phyloP scores from a whole-genome alignment of 176 grass and related monocot species.

The Tuctoria greenei region DNA sequence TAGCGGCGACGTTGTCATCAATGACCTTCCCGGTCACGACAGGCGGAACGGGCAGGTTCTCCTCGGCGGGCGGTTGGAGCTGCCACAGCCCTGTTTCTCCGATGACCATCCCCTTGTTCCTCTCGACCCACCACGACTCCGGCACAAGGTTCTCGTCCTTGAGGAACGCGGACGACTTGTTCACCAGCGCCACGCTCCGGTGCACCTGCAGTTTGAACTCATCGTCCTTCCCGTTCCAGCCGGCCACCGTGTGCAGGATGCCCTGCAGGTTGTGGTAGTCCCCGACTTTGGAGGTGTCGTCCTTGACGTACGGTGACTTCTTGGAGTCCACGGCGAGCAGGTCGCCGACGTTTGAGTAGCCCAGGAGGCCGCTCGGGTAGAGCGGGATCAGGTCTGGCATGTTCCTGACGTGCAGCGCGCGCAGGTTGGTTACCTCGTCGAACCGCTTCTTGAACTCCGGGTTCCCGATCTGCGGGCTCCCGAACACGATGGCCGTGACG shows the following conservation, averaged over 20 bases:
- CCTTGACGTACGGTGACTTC: conserved; percentile 76
- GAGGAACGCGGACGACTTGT: conserved; percentile 79
- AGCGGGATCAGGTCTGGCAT: conserved; percentile 66
- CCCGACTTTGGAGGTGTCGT: conserved; percentile 42
- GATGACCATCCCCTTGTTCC: conserved; percentile 79
- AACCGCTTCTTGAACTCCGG: conserved; percentile 66
- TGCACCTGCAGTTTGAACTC: conserved; percentile 78
- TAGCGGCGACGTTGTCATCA: conserved; percentile 5
- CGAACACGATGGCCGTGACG: conserved; percentile 77
- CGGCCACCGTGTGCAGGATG: conserved; percentile 73
- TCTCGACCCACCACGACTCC: conserved; percentile 90
- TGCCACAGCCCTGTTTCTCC: conserved; percentile 55
- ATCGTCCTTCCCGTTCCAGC: conserved; percentile 58
- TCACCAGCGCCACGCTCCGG: conserved; percentile 75
- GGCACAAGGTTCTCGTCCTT: conserved; percentile 75
- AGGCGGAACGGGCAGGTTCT: conserved; percentile 60
- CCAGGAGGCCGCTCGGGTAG: conserved; percentile 67
- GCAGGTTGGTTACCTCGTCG: conserved; percentile 54
- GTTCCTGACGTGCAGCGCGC: conserved; percentile 71
- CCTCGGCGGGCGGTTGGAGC: conserved; percentile 45
- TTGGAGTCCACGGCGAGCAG: conserved; percentile 51
- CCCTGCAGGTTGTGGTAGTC: conserved; percentile 96
- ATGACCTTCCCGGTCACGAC: conserved; percentile 24
- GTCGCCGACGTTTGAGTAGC: conserved; percentile 51
- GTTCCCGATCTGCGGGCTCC: conserved; percentile 86